Percentiles rank a stretch among this genome's conserved stretches.
phyloP scores from a whole-genome alignment of 1,139 yeast species.

The Diutina mesorugosa region DNA sequence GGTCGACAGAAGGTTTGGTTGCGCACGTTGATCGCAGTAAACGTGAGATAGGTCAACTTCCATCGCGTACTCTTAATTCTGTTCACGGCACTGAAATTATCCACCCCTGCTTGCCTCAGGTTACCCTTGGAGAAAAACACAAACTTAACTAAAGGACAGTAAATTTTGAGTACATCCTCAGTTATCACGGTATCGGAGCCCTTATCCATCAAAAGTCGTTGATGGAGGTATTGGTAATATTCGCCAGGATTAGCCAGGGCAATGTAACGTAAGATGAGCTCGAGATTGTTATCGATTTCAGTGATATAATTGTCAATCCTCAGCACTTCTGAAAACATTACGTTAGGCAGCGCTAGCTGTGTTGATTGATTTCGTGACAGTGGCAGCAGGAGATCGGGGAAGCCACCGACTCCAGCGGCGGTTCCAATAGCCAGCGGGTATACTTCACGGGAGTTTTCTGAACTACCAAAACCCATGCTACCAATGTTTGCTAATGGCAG shows the following conservation, averaged over 20 bases:
- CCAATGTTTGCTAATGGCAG: background rate
- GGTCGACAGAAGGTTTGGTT: background rate
- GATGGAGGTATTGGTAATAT: constrained; percentile 27
- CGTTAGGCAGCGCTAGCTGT: background rate
- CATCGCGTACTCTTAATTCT: constrained; percentile 38
- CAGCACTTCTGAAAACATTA: background rate
- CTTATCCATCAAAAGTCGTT: constrained; percentile 19
- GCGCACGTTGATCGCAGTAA: constrained; percentile 13
- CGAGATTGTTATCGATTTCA: constrained; percentile 35
- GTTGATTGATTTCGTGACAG: background rate
- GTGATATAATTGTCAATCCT: constrained; percentile 4
- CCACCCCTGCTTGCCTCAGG: constrained; percentile 23
- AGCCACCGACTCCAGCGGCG: background rate
- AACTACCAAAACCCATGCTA: background rate
- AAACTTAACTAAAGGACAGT: constrained; percentile 38
- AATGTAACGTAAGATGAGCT: constrained; percentile 32
- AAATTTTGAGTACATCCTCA: constrained; percentile 15
- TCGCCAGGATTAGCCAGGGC: constrained; percentile 45
- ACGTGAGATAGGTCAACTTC: constrained; percentile 38
- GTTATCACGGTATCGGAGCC: constrained; percentile 25
- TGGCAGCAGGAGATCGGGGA: background rate
- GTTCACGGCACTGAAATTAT: constrained; percentile 25
- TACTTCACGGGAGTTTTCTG: background rate
- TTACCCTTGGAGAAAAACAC: constrained; percentile 30
- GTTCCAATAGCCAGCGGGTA: background rate